Conservation (phyloP, 2,329 filamentous ascomycete genomes). For the Bipolaris oryzae region DNA sequence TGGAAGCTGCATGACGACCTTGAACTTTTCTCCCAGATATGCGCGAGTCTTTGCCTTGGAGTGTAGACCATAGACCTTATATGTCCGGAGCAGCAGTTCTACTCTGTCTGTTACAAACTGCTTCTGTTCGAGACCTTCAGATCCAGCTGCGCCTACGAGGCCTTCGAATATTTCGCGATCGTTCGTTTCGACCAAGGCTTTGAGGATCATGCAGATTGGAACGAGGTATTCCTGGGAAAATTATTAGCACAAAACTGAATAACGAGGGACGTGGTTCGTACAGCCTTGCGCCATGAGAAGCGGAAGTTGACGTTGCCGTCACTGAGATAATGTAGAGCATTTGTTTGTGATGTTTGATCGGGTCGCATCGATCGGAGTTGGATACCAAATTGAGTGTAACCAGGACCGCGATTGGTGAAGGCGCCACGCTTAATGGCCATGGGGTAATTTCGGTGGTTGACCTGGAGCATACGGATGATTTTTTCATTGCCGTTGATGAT, state of each 20-base stretch:
- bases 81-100: conserved; percentile 88
- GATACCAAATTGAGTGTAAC: conserved; percentile 89
- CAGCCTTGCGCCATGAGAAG: conserved; percentile 94
- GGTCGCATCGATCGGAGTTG: conserved; percentile 90
- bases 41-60: conserved; percentile 80
- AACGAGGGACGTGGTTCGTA: not conserved
- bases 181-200: conserved; percentile 93
- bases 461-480: conserved; percentile 14
- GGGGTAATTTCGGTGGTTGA: conserved; percentile 86
- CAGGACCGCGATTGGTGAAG: conserved; percentile 82
- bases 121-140: conserved; percentile 81
- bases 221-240: conserved; percentile 75
- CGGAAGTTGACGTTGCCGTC: conserved; percentile 97
- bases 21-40: conserved; percentile 89
- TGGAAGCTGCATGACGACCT: conserved; percentile 81
- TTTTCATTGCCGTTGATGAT: conserved; percentile 73
- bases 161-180: conserved; percentile 95
- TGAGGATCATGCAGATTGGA: conserved; percentile 94
- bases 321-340: conserved; percentile 91
- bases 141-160: conserved; percentile 78
- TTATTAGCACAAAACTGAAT: not conserved
- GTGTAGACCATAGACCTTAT: conserved; percentile 88
- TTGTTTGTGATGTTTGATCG: conserved; percentile 98
- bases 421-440: conserved; percentile 92
- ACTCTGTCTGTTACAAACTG: conserved; percentile 91